phyloP scores from a whole-genome alignment of 1,284 basidiomycete species.

The Wallemia mellicola region DNA sequence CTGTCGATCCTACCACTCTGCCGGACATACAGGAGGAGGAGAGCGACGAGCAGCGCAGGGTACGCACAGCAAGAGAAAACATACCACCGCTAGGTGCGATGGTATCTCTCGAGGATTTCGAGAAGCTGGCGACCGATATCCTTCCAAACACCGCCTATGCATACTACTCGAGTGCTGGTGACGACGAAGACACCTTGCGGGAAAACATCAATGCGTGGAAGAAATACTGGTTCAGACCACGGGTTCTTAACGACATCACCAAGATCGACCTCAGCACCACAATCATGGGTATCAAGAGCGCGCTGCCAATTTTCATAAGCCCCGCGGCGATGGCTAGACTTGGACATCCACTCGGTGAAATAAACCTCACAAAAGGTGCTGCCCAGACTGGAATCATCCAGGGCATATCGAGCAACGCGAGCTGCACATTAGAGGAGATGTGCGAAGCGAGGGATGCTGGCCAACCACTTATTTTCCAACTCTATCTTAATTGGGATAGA shows the following conservation, averaged over 20 bases:
- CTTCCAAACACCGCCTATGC: conserved; percentile 35
- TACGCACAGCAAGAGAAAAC: conserved; percentile 28
- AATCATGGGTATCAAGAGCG: conserved; percentile 40
- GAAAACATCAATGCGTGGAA: conserved; percentile 45
- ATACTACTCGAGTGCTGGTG: conserved; percentile 53
- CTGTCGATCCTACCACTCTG: neutral
- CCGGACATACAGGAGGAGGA: conserved; percentile 14
- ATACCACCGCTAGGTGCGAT: conserved; percentile 33
- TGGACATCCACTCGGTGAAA: conserved; percentile 20
- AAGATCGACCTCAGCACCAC: conserved; percentile 39
- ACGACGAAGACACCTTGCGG: conserved; percentile 32
- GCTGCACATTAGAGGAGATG: conserved; percentile 22
- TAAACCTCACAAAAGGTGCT: conserved; percentile 19
- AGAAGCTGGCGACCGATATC: conserved; percentile 6
- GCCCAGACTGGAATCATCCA: conserved; percentile 13
- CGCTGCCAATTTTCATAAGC: conserved; percentile 52
- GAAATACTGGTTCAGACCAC: conserved; percentile 49
- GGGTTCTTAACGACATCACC: conserved; percentile 40
- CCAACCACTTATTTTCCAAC: conserved; percentile 15
- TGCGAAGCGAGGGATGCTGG: conserved; percentile 14
- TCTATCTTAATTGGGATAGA: conserved; percentile 57
- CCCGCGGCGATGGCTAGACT: conserved; percentile 26
- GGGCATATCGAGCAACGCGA: conserved; percentile 19
- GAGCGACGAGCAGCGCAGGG: conserved; percentile 37
- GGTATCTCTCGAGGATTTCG: conserved; percentile 40